Base-by-base conservation (phyloP, 2,329 filamentous ascomycete species). In the Aspergillus sp. region DNA sequence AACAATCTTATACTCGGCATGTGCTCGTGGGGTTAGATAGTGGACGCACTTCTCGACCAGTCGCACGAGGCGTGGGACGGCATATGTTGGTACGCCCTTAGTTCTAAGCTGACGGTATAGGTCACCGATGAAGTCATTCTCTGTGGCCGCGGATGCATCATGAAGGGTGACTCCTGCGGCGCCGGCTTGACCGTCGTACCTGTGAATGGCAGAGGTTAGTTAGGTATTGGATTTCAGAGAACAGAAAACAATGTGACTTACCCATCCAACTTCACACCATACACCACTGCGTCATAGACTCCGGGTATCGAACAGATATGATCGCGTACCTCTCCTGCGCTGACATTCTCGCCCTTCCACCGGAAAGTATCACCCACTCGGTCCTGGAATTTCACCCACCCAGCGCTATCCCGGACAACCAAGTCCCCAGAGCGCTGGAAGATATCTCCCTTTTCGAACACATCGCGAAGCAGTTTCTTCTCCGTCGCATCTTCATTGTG, bases 181-280 rank as follows among this genome's bases (percentile, higher is more conserved):
- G 39, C 74, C 74, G 27, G 71, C 73, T 63, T 75, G 71, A 4
- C 74, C 74, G 50, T 76, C 73, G 51, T 76, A 75, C 17, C 71
- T 73, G 42, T n/a, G 48, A 19, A 43, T 13, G 3, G 33, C 4
- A 17, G 25, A 37, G 7, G 15, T 43, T 43, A 45, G 50, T 45
- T 43, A 35, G 45, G 3, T 48, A 23, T 9, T 43, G 17, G 12
- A 13, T 17, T 7, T n/a, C 17, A 5, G n/a, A 41, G 7, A 33
- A 12, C 13, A 15, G 7, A 37, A 38, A 10, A 35, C 9, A 33
- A 20, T 6, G 37, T 9, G 10, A 57, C 61, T 48, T 61, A 74
- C 66, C 64, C 63, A 39, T 50, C 52, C 13, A 76, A 55, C 41
- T 69, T 70, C 13, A 74, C 65, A 5, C 71, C 72, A 52, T 71